phyloP scores from a whole-genome alignment of 495 filamentous ascomycete species.

The Penicillium parvum region DNA sequence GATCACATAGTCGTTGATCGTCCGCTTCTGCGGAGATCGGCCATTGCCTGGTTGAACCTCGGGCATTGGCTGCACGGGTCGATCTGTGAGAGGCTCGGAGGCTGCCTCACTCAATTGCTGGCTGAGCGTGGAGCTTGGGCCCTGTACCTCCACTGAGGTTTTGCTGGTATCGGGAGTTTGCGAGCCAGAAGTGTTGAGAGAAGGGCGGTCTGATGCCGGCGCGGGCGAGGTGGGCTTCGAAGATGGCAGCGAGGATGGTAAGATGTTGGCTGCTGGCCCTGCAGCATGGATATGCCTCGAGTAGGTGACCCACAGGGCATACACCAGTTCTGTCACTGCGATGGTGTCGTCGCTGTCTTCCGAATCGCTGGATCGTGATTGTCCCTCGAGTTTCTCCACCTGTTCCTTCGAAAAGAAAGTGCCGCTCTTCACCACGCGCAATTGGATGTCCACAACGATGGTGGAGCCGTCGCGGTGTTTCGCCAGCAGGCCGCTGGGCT shows the following conservation, averaged over 20 bases:
- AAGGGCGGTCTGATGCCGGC: conserved; percentile 2
- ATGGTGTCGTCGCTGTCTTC: conserved; percentile 38
- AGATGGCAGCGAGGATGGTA: conserved; percentile 22
- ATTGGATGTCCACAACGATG: conserved; percentile 88
- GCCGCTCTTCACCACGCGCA: conserved; percentile 91
- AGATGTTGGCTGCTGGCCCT: conserved; percentile 50
- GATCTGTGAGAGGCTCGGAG: conserved; percentile 47
- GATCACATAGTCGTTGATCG: conserved; percentile 84
- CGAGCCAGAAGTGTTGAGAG: neutral
- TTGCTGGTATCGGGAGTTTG: conserved; percentile 10
- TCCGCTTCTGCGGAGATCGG: conserved; percentile 57
- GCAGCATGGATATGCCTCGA: conserved; percentile 84
- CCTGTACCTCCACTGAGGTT: conserved; percentile 25
- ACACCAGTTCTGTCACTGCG: conserved; percentile 73
- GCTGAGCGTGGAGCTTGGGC: conserved; percentile 65
- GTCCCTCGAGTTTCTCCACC: conserved; percentile 32
- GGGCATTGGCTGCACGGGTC: conserved; percentile 39
- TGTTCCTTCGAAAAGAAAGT: conserved; percentile 44
- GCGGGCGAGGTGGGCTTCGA: conserved; percentile 19
- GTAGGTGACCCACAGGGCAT: conserved; percentile 95
- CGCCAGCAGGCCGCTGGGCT: conserved; percentile 76
- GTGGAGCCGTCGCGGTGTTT: conserved; percentile 85
- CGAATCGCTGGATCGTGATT: conserved; percentile 26
- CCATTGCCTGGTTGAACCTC: conserved; percentile 32
- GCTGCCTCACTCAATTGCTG: conserved; percentile 72